Evolutionary conservation across 2,329 filamentous ascomycete genomes (phyloP), one percentile per base, ranked within the genome.

Genomic region (Monilinia polystroma): DNA sequence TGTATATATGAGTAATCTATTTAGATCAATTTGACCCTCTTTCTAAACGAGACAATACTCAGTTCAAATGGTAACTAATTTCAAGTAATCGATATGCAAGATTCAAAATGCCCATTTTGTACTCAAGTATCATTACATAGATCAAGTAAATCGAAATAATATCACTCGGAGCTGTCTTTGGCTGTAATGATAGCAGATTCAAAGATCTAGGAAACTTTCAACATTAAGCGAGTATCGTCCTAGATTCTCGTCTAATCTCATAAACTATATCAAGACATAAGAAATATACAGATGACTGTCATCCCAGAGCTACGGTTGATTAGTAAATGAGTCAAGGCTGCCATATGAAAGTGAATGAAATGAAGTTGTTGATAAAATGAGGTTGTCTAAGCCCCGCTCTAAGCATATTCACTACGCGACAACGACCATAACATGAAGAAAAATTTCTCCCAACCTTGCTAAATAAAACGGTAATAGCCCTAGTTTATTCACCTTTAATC

Each of bases 181-280:
- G 55, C 26, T 43, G 38, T n/a, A 57, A 43, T 16, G 16, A 43
- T 8, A 18, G 23, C 11, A 5, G 14, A 14, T 45, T 23, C 23
- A 45, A 57, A 43, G 12, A 45, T 41, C 55, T 45, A 57, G 4
- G n/a, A 29, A 20, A 29, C 14, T 29, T 58, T 16, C 14, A 57
- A 57, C 38, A 29, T 32, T 47, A 59, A 59, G 56, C 56, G 56
- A 59, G 26, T 35, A 23, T 20, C n/a, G n/a, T 20, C 16, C 55
- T 57, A 26, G 35, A 35, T 20, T 29, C 14, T 47, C 41, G 56
- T 59, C 56, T 59, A 59, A 59, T 59, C 26, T 59, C 26, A 18
- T 41, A 47, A 32, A 45, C 8, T 18, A 53, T 53, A 7, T 16
- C 14, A 29, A 7, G 18, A 6, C 6, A 53, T 53, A 14, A 32